phyloP scores from a whole-genome alignment of 306 rosid species.

The Medicago truncatula region DNA sequence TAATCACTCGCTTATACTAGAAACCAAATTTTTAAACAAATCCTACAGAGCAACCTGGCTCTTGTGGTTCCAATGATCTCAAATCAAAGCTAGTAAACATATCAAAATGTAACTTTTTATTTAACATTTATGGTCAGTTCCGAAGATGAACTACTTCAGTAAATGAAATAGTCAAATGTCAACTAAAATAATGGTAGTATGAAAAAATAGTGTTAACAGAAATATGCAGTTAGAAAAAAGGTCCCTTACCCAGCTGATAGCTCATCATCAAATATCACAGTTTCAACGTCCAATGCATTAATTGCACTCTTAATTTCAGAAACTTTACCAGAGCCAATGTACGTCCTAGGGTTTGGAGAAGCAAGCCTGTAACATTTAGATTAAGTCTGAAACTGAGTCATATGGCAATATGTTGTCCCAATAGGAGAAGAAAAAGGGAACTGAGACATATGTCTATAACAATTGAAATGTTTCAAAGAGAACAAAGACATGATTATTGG shows the following conservation, averaged over 20 bases:
- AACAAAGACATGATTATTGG: slow-evolving; percentile 13
- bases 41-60: slow-evolving; percentile 32
- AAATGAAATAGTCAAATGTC: slow-evolving; percentile 36
- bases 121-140: not conserved
- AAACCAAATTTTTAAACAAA: slow-evolving; percentile 30
- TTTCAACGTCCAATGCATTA: slow-evolving; percentile 77
- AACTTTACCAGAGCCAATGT: slow-evolving; percentile 97
- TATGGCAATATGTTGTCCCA: slow-evolving; percentile 19
- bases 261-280: slow-evolving; percentile 94
- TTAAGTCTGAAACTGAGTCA: slow-evolving; percentile 36
- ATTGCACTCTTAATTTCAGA: slow-evolving; percentile 91
- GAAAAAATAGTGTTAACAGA: slow-evolving; percentile 25
- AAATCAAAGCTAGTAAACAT: slow-evolving; percentile 34
- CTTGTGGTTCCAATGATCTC: slow-evolving; percentile 30
- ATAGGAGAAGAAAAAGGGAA: not conserved
- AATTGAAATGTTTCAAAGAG: slow-evolving; percentile 14
- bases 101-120: slow-evolving; percentile 13
- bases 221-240: slow-evolving; percentile 16
- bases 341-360: slow-evolving; percentile 86
- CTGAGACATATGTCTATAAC: not conserved
- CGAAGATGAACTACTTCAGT: slow-evolving; percentile 16
- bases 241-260: slow-evolving; percentile 83
- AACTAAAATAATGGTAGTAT: slow-evolving; percentile 22
- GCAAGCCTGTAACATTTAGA: slow-evolving; percentile 62
- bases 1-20: slow-evolving; percentile 10